Percentiles rank a stretch among this genome's conserved stretches.
Conservation (phyloP, 768 basidiomycete genomes). For the Termitomyces sp. region DNA sequence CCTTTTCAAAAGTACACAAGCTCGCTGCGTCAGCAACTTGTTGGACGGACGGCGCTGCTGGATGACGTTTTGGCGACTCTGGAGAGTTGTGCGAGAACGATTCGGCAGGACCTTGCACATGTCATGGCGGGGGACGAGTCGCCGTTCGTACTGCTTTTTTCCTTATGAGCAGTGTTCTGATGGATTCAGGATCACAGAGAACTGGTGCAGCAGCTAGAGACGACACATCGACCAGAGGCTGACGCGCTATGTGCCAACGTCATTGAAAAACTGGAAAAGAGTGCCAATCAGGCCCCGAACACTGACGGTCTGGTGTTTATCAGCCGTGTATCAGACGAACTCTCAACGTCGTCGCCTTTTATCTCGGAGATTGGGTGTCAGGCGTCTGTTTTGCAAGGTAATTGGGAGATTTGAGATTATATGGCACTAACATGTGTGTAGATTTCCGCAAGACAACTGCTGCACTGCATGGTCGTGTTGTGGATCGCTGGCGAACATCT, state of each 20-base stretch:
- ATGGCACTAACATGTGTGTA: slow-evolving; percentile 18
- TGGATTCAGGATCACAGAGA: slow-evolving; percentile 22
- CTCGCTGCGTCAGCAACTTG: slow-evolving; percentile 57
- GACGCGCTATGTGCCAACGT: slow-evolving; percentile 39
- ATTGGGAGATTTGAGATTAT: not conserved
- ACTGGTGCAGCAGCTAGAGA: slow-evolving; percentile 36
- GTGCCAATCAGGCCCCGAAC: slow-evolving; percentile 21
- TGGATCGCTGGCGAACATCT: slow-evolving; percentile 49
- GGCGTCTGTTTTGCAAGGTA: slow-evolving; percentile 22
- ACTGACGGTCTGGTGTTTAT: slow-evolving; percentile 40
- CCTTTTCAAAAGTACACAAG: slow-evolving; percentile 59
- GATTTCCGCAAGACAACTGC: slow-evolving; percentile 43
- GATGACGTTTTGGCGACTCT: slow-evolving; percentile 51
- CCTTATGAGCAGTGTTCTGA: not conserved
- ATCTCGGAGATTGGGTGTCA: slow-evolving; percentile 38
- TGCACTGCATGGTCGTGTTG: slow-evolving; percentile 37
- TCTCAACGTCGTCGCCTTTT: slow-evolving; percentile 39
- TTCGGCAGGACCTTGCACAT: slow-evolving; percentile 55
- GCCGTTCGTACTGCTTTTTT: slow-evolving; percentile 29
- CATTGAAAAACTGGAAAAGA: slow-evolving; percentile 32
- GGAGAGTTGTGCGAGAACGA: slow-evolving; percentile 51
- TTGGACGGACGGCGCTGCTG: slow-evolving; percentile 57
- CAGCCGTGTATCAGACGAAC: slow-evolving; percentile 42
- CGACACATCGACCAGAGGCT: slow-evolving; percentile 46
- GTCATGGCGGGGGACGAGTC: slow-evolving; percentile 37